Conservation (phyloP, 2,329 filamentous ascomycete genomes). For the Aspergillus oerlinghausenensis region DNA sequence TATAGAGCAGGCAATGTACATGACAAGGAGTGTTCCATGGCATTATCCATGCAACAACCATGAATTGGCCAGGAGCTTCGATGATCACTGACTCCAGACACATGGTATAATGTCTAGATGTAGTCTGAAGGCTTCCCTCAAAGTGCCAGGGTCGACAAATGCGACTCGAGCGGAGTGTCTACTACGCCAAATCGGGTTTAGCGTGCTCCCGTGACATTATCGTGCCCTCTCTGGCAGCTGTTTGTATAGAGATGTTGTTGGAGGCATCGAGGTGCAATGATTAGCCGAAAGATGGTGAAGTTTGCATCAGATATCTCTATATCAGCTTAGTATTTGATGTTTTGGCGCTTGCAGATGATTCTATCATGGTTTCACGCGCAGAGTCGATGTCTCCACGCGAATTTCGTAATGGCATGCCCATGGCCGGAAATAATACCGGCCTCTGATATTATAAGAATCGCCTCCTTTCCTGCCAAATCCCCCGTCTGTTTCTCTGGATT, state of each 20-base stretch:
- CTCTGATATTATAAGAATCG: constrained; percentile 42
- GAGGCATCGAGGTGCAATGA: constrained; percentile 7
- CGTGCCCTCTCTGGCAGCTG: constrained; percentile 23
- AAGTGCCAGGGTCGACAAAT: background rate
- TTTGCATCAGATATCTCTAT: background rate
- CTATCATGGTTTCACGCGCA: constrained; percentile 6
- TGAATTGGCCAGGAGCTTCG: background rate
- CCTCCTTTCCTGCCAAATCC: constrained; percentile 27
- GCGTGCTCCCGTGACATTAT: constrained; percentile 25
- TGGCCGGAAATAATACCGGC: constrained; percentile 45
- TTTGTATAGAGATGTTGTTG: constrained; percentile 24
- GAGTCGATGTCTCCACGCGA: constrained; percentile 20
- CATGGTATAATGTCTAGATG: background rate
- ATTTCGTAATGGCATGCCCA: constrained; percentile 36
- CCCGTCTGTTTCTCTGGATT: constrained; percentile 14
- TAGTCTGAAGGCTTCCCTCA: background rate
- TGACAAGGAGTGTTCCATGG: constrained; percentile 1
- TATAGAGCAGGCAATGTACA: constrained; percentile 17
- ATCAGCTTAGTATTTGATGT: constrained; percentile 6
- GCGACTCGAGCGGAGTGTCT: background rate
- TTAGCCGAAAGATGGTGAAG: background rate
- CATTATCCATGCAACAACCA: background rate
- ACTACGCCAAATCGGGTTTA: constrained; percentile 20
- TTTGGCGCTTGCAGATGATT: background rate
- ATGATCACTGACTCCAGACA: background rate